Evolutionary conservation across 2,329 filamentous ascomycete species (phyloP).

Genomic region (Colletotrichum melonis): DNA sequence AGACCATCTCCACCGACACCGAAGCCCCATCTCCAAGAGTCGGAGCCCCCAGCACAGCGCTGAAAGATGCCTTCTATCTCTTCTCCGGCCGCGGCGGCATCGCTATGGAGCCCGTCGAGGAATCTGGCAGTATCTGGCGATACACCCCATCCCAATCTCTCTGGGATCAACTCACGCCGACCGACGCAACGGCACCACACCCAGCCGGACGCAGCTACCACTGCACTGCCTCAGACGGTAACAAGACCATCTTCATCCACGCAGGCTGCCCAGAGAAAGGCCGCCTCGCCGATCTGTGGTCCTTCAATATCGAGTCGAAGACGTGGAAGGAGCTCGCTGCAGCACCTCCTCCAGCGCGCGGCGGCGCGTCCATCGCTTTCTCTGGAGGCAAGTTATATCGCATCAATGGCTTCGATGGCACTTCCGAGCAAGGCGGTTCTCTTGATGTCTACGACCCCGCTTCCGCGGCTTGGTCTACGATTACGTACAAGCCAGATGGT

Average conservation of each 20-base stretch:
- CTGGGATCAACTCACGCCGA: constrained; percentile 61
- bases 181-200: constrained; percentile 45
- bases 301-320: constrained; percentile 58
- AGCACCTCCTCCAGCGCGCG: constrained; percentile 65
- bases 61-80: constrained; percentile 64
- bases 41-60: constrained; percentile 59
- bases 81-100: constrained; percentile 73
- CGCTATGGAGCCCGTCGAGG: constrained; percentile 70
- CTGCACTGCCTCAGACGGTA: constrained; percentile 50
- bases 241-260: constrained; percentile 65
- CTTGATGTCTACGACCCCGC: constrained; percentile 59
- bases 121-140: constrained; percentile 68
- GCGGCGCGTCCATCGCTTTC: constrained; percentile 62
- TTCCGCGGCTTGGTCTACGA: constrained; percentile 41
- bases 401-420: constrained; percentile 74
- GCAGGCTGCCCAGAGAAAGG: constrained; percentile 70
- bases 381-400: constrained; percentile 59
- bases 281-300: constrained; percentile 70
- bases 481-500: constrained; percentile 42
- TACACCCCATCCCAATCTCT: constrained; percentile 51
- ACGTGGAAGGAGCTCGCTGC: constrained; percentile 63
- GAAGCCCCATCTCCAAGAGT: constrained; percentile 64
- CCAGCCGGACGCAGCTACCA: constrained; percentile 69
- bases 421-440: constrained; percentile 66
- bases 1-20: constrained; percentile 37